Conservation (phyloP, 257 asterid genomes). For the Nicotiana tomentosiformis region DNA sequence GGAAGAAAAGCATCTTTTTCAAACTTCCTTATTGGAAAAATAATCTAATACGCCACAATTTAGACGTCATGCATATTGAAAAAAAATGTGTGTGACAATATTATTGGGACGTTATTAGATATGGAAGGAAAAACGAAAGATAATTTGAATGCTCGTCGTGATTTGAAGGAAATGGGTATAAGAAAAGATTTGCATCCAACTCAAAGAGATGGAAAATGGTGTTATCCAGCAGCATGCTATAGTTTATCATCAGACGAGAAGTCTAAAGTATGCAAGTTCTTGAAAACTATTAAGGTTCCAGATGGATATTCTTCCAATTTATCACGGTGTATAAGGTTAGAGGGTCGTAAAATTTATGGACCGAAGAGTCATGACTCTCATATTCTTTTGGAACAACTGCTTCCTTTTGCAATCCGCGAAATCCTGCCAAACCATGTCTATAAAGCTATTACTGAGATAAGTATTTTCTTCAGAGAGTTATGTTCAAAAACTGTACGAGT, state of each 20-base stretch:
- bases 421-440: not conserved
- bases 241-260: not conserved
- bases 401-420: not conserved
- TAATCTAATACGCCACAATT: not conserved
- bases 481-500: not conserved
- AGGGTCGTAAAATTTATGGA: not conserved
- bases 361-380: not conserved
- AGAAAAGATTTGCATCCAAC: not conserved
- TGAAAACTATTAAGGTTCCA: not conserved
- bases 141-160: not conserved
- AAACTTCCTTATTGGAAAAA: too few relatives aligned
- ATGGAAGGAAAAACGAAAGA: not conserved
- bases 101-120: not conserved
- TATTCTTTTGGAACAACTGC: not conserved
- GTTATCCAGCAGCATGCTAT: not conserved
- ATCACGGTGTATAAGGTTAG: not conserved
- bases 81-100: not conserved
- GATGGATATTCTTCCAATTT: not conserved
- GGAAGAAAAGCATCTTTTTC: too few relatives aligned
- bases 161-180: not conserved
- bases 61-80: not conserved
- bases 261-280: not conserved
- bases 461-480: not conserved
- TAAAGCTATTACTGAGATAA: not conserved
- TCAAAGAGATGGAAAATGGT: not conserved